Conservation (phyloP, 305 asterid genomes). For the Fraxinus angustifolia region DNA sequence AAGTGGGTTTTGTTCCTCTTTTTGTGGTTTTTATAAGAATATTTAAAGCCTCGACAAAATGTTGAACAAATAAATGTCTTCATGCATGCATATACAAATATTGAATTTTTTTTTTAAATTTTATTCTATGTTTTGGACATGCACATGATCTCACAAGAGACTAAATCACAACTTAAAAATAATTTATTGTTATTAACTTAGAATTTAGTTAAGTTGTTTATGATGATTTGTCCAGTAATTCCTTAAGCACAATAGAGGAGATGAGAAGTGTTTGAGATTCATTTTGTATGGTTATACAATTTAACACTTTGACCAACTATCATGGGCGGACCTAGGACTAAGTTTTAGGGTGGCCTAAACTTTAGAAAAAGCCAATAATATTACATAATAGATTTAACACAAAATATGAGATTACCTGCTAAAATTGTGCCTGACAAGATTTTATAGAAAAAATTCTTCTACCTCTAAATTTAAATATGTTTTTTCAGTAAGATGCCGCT, state of each 20-base stretch:
- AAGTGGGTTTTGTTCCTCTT: slow-evolving; percentile 56
- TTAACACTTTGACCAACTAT: background rate
- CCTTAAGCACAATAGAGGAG: background rate
- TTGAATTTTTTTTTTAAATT: background rate
- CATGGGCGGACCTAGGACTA: background rate
- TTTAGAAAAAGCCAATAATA: background rate
- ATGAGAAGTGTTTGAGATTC: background rate
- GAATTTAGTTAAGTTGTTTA: background rate
- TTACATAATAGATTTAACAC: background rate
- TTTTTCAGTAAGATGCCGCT: background rate
- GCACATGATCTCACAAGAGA: background rate
- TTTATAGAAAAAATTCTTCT: background rate
- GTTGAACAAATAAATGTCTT: background rate
- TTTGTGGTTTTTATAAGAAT: background rate
- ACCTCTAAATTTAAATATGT: background rate
- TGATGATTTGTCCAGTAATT: background rate
- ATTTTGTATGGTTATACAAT: background rate
- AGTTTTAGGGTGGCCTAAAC: background rate
- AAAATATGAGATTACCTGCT: background rate
- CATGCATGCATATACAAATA: background rate
- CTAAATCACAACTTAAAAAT: background rate
- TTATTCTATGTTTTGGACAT: background rate
- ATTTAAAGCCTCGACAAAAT: background rate
- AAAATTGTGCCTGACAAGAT: background rate
- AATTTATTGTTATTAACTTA: background rate